A percentile compares a stretch with the other conserved stretches of the same genome.
phyloP scores from a whole-genome alignment of 257 asterid species.

The Nyctanthes arbortristis region DNA sequence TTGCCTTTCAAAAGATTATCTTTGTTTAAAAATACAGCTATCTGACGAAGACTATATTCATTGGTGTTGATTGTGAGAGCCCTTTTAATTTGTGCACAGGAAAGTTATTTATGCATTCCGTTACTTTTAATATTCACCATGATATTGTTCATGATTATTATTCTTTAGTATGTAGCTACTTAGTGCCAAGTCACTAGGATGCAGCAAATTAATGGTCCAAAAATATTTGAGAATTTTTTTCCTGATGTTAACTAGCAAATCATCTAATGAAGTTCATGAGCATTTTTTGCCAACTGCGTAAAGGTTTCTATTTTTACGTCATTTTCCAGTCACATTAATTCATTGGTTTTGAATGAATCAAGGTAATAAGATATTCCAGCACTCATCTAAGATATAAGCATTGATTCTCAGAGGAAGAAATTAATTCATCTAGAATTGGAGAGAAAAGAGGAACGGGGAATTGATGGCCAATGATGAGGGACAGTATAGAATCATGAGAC shows the following conservation, averaged over 20 bases:
- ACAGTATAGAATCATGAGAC: no score
- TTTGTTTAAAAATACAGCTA: not conserved
- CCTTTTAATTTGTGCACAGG: not conserved
- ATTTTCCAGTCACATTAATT: not conserved
- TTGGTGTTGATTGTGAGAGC: not conserved
- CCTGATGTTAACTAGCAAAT: not conserved
- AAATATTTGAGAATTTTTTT: not conserved
- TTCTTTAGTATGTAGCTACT: not conserved
- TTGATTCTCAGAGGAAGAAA: not conserved
- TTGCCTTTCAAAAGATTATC: not conserved
- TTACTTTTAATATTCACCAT: constrained; percentile 6
- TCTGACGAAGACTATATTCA: not conserved
- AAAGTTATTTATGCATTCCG: not conserved
- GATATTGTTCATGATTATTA: not conserved
- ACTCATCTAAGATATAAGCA: not conserved
- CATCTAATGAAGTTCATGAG: not conserved
- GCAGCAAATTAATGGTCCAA: not conserved
- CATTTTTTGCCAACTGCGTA: not conserved
- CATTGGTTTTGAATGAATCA: not conserved
- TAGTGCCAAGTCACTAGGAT: not conserved
- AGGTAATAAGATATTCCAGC: not conserved
- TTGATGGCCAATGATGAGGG: not conserved
- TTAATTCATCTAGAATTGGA: not conserved
- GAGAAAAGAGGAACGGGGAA: not conserved
- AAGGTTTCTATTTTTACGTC: not conserved